Base-by-base conservation (phyloP, 2,329 filamentous ascomycete genomes). In the Didymella sp. region DNA sequence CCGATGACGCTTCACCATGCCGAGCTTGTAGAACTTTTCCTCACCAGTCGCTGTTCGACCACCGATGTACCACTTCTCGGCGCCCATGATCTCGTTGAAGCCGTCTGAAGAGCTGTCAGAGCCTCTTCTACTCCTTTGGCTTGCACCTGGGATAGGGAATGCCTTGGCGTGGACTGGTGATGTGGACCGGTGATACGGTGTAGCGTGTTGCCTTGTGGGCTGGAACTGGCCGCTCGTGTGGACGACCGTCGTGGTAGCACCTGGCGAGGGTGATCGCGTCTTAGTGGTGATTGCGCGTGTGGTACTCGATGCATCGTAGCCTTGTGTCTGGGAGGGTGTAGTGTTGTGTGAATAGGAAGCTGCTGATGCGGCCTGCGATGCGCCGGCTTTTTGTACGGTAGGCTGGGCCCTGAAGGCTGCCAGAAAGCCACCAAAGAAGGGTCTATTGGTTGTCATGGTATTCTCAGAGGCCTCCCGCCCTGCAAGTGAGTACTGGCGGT, bases 1-100 rank as follows among this genome's bases (percentile, higher is more conserved):
- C 70, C 86, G 81, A 55, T 90, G 86, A 52, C 89, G 80, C 72
- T 87, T 85, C 45, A 93, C 86, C 62, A 93, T 89, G 40, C 89
- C 89, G 41, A 93, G 78, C 78, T 91, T 91, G 76, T 92, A 93
- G 78, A 91, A 92, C 69, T 85, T 85, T 73, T 93, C 90, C 69
- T 93, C 90, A n/a, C 90, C 90, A 1, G 79, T 83, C 1, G 89
- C 89, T 25, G 89, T 92, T 70, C 89, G 80, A 6, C 90, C 90
- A 21, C 90, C 90, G 51, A 93, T 90, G 69, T 92, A 93, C 88
- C 89, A 91, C 77, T 90, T 92, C 63, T 93, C 90, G 1, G 85
- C 84, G 2, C 88, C 89, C 45, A 87, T 76, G 31, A 87, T 87
- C 59, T 92, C 89, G 49, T 89, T 81, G 73, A 92, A 92, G 1